phyloP scores from a whole-genome alignment of 2,329 filamentous ascomycete species.

The Trichoderma hamatum region DNA sequence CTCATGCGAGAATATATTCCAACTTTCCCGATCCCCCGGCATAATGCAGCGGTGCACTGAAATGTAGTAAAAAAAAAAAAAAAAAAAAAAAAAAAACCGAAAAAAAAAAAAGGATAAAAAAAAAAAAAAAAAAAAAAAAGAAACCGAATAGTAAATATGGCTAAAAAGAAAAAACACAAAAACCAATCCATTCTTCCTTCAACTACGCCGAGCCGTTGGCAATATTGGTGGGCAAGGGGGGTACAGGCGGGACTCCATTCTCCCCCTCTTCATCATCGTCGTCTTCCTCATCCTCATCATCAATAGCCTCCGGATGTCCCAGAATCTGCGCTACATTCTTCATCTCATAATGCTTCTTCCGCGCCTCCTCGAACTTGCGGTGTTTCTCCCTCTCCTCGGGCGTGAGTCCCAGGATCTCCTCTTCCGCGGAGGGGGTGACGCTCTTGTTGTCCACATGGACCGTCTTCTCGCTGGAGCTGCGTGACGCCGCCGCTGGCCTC shows the following conservation, averaged over 20 bases:
- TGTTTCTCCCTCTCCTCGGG: slow-evolving; percentile 88
- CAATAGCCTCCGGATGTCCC: slow-evolving; percentile 70
- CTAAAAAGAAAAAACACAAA: background rate
- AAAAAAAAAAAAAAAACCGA: background rate
- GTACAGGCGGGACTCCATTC: slow-evolving; percentile 43
- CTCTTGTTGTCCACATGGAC: slow-evolving; percentile 76
- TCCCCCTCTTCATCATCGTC: slow-evolving; percentile 47
- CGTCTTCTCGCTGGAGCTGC: slow-evolving; percentile 60
- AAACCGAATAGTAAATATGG: background rate
- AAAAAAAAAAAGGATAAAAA: background rate
- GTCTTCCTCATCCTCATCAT: slow-evolving; percentile 64
- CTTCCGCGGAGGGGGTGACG: slow-evolving; percentile 62
- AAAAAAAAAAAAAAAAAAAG: background rate
- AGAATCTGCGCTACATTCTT: slow-evolving; percentile 86
- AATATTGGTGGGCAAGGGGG: slow-evolving; percentile 44
- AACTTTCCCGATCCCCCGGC: background rate
- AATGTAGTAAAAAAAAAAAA: background rate
- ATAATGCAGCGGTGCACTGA: slow-evolving; percentile 13
- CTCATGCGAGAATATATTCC: background rate
- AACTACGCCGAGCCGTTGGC: slow-evolving; percentile 40
- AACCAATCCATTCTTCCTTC: background rate
- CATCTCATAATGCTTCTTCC: slow-evolving; percentile 99
- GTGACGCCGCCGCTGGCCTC: slow-evolving; percentile 39
- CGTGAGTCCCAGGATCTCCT: slow-evolving; percentile 56
- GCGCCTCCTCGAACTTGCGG: slow-evolving; percentile 82